phyloP scores from a whole-genome alignment of 805 yeast genomes.

The Kodamaea lidongshanica region DNA sequence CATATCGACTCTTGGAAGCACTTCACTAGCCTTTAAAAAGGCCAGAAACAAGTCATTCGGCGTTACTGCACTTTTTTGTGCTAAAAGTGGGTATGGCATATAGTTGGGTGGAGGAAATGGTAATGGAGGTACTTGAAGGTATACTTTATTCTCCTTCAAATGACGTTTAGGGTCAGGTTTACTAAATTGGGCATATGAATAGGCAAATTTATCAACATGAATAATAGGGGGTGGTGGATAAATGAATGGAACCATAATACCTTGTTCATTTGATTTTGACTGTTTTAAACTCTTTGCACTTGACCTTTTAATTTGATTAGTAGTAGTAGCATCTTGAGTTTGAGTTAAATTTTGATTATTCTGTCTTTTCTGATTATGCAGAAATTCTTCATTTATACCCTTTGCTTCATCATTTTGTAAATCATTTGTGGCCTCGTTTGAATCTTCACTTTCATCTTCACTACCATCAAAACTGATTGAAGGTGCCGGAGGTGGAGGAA shows the following conservation, averaged over 20 bases:
- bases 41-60: slow-evolving; percentile 33
- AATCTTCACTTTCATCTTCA: slow-evolving; percentile 1
- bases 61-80: slow-evolving; percentile 28
- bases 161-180: slow-evolving; percentile 7
- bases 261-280: too few relatives aligned
- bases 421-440: slow-evolving; percentile 3
- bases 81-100: slow-evolving; percentile 39
- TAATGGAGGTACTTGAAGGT: slow-evolving; percentile 30
- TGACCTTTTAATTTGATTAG: too few relatives aligned
- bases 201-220: slow-evolving; percentile 15
- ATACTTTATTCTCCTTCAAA: slow-evolving; percentile 3
- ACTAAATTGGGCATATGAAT: slow-evolving; percentile 13
- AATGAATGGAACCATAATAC: slow-evolving; percentile 40
- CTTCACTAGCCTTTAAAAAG: slow-evolving; percentile 31
- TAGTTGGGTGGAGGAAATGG: slow-evolving; percentile 42
- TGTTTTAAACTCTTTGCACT: too few relatives aligned
- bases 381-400: too few relatives aligned
- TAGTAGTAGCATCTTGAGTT: too few relatives aligned
- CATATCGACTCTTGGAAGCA: slow-evolving; percentile 38
- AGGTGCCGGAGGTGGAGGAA: slow-evolving; percentile 40
- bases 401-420: slow-evolving; percentile 2
- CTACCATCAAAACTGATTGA: slow-evolving; percentile 4
- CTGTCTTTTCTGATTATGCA: too few relatives aligned
- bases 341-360: too few relatives aligned
- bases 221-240: slow-evolving; percentile 38